phyloP scores from a whole-genome alignment of 2,329 filamentous ascomycete species.

The Ceratocystis diversiconidia region DNA sequence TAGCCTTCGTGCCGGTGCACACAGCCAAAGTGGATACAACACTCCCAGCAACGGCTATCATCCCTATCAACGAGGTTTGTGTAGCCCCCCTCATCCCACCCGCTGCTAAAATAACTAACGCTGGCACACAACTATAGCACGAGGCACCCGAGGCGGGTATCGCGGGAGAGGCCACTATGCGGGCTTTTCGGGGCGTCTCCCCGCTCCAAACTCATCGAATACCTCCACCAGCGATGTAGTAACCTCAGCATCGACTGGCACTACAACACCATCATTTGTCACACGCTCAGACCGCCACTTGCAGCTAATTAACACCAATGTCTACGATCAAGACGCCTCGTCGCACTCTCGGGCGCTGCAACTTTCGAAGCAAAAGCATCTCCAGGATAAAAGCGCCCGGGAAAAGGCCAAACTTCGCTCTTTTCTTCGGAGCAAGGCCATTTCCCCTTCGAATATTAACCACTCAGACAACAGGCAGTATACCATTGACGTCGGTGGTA shows the following conservation, averaged over 20 bases:
- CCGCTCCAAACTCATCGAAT: constrained; percentile 24
- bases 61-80: constrained; percentile 24
- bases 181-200: background rate
- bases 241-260: constrained; percentile 24
- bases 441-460: constrained; percentile 1
- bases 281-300: constrained; percentile 61
- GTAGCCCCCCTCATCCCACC: background rate
- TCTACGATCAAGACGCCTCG: constrained; percentile 25
- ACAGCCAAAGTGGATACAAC: background rate
- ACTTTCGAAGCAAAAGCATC: constrained; percentile 6
- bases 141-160: constrained; percentile 22
- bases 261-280: constrained; percentile 39
- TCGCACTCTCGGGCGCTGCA: constrained; percentile 25
- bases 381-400: constrained; percentile 1
- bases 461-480: constrained; percentile 14
- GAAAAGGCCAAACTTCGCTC: constrained; percentile 11
- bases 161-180: constrained; percentile 24
- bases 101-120: background rate
- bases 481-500: constrained; percentile 42
- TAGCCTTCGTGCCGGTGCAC: background rate
- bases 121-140: constrained; percentile 17
- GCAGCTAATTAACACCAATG: constrained; percentile 67
- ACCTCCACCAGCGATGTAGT: constrained; percentile 3
- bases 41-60: constrained; percentile 19
- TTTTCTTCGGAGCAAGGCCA: constrained; percentile 10